phyloP scores from a whole-genome alignment of 1,284 basidiomycete species.

The Fomes fomentarius region DNA sequence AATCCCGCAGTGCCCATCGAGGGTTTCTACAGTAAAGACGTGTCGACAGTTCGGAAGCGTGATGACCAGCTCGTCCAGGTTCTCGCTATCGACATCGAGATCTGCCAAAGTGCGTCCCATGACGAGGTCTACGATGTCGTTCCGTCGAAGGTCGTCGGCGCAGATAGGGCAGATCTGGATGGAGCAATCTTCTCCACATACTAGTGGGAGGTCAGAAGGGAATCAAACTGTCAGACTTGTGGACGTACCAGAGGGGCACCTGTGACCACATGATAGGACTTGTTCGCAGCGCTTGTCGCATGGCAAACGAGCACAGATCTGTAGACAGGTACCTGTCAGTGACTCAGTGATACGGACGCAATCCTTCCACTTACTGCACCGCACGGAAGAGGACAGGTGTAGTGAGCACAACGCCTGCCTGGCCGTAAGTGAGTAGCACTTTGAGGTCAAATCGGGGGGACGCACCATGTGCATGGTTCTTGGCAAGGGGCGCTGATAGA shows the following conservation, averaged over 20 bases:
- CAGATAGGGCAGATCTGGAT: constrained; percentile 61
- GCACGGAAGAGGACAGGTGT: constrained; percentile 65
- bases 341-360: background rate
- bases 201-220: too few relatives aligned
- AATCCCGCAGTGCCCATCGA: constrained; percentile 64
- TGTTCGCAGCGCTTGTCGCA: constrained; percentile 61
- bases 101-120: constrained; percentile 56
- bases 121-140: constrained; percentile 62
- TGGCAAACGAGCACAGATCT: constrained; percentile 72
- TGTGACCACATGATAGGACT: constrained; percentile 59
- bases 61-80: constrained; percentile 58
- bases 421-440: background rate
- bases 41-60: constrained; percentile 63
- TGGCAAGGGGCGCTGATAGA: constrained; percentile 72
- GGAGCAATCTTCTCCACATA: constrained; percentile 70
- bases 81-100: constrained; percentile 43
- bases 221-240: background rate
- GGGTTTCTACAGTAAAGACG: constrained; percentile 71
- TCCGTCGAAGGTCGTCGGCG: constrained; percentile 42
- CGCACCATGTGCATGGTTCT: constrained; percentile 57
- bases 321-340: background rate
- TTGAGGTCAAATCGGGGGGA: background rate
- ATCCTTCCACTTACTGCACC: constrained; percentile 56
- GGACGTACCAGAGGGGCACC: constrained; percentile 64
- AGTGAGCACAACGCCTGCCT: constrained; percentile 53